Evolutionary conservation across 2,329 filamentous ascomycete genomes (phyloP).

Genomic region (Calonectria pseudoreteaudii): DNA sequence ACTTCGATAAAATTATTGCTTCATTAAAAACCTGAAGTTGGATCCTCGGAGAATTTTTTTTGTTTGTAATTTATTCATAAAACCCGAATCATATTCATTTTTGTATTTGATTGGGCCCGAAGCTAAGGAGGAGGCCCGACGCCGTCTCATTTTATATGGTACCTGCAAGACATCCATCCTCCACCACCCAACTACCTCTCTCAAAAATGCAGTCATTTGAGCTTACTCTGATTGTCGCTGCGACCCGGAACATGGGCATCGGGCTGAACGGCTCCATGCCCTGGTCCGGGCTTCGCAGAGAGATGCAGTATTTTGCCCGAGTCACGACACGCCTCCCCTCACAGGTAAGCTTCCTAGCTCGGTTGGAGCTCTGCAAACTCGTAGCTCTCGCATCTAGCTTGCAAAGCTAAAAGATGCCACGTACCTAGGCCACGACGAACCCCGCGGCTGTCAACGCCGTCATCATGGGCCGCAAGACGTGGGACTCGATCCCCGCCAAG

Average conservation of each 20-base stretch:
- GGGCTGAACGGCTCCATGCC: slow-evolving; percentile 83
- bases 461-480: slow-evolving; percentile 98
- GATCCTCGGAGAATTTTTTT: not conserved
- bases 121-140: not conserved
- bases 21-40: not conserved
- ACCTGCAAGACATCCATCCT: not conserved
- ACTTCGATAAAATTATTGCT: not conserved
- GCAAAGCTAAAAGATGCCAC: not conserved
- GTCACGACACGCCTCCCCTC: slow-evolving; percentile 78
- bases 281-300: slow-evolving; percentile 88
- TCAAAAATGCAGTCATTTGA: slow-evolving; percentile 59
- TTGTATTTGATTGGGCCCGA: slow-evolving; percentile 13
- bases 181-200: slow-evolving; percentile 15
- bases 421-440: slow-evolving; percentile 43
- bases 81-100: not conserved
- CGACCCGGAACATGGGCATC: slow-evolving; percentile 91
- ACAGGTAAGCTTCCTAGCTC: slow-evolving; percentile 46
- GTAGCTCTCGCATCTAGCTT: not conserved
- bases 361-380: not conserved
- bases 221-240: slow-evolving; percentile 93
- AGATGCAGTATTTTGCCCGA: slow-evolving; percentile 96
- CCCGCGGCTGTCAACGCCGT: slow-evolving; percentile 73
- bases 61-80: not conserved
- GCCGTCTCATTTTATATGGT: not conserved
- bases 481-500: slow-evolving; percentile 84